These are phyloP conservation scores for Tetracentron sinense DNA, from an alignment of 164 flowering plant species.

Conservation along the genomic window DNA sequence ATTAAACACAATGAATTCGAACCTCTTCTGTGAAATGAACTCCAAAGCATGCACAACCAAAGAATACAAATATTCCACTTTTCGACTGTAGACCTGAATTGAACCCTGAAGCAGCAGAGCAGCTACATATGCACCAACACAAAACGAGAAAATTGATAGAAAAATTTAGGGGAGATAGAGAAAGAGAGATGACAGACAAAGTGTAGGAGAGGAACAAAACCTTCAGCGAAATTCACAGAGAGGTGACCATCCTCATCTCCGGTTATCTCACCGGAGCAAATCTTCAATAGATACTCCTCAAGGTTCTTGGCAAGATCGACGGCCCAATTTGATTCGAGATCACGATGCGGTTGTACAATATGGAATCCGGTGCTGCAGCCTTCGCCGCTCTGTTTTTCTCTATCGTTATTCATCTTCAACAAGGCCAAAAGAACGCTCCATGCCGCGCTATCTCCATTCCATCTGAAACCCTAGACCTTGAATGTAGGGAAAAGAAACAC, in stretches of 20 bases:
- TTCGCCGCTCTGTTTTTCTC: conserved; percentile 16
- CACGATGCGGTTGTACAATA: conserved; percentile 68
- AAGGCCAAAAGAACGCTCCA: conserved; percentile 2
- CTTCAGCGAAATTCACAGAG: conserved; percentile 89
- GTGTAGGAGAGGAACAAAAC: conserved; percentile 23
- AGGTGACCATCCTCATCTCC: conserved; percentile 35
- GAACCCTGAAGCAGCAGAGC: conserved; percentile 95
- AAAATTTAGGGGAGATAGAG: background rate
- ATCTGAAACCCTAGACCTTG: conserved; percentile 13
- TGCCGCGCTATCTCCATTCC: conserved; percentile 6
- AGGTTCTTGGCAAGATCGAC: conserved; percentile 82
- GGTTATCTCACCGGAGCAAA: conserved; percentile 70
- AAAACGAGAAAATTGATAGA: conserved; percentile 4
- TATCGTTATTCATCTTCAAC: conserved; percentile 27
- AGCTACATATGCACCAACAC: conserved; percentile 42
- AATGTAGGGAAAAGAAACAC: background rate
- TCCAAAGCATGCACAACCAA: conserved; percentile 88
- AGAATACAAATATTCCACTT: conserved; percentile 84
- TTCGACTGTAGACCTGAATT: conserved; percentile 86
- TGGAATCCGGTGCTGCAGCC: conserved; percentile 35
- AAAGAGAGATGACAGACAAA: background rate
- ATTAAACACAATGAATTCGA: conserved; percentile 10
- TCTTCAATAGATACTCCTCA: conserved; percentile 76
- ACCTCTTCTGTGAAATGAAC: conserved; percentile 86
- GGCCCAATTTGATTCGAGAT: conserved; percentile 82